Conservation (phyloP, 805 yeast species). For the Zygotorulaspora sp. region DNA sequence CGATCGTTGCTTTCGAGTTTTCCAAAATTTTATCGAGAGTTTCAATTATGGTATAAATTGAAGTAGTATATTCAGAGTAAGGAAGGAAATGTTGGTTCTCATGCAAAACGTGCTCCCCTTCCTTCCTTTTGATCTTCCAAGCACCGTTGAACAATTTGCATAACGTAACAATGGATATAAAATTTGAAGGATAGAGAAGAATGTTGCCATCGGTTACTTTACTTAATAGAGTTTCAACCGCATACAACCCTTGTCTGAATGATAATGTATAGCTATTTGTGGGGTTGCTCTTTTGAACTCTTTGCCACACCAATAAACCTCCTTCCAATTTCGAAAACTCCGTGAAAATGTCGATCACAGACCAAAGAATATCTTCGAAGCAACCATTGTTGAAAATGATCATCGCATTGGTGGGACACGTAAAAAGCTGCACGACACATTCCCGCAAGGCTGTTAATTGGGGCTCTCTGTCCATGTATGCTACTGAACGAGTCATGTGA, state of each 20-base stretch:
- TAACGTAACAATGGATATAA: constrained; percentile 43
- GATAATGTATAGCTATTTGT: constrained; percentile 35
- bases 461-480: constrained; percentile 80
- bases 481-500: constrained; percentile 44
- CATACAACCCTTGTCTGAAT: constrained; percentile 35
- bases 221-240: constrained; percentile 35
- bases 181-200: constrained; percentile 36
- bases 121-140: constrained; percentile 51
- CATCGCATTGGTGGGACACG: constrained; percentile 78
- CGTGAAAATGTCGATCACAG: constrained; percentile 43
- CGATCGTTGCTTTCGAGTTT: constrained; percentile 14
- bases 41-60: constrained; percentile 41
- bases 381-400: constrained; percentile 38
- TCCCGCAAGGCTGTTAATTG: constrained; percentile 70
- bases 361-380: constrained; percentile 44
- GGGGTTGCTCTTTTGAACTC: constrained; percentile 32
- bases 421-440: constrained; percentile 79
- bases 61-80: constrained; percentile 47
- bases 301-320: constrained; percentile 36
- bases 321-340: constrained; percentile 38
- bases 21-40: constrained; percentile 33
- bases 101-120: constrained; percentile 63
- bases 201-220: constrained; percentile 33
- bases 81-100: constrained; percentile 49
- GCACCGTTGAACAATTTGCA: constrained; percentile 55